phyloP scores from a whole-genome alignment of 1,284 basidiomycete species.

The Rhodotorula sp. region DNA sequence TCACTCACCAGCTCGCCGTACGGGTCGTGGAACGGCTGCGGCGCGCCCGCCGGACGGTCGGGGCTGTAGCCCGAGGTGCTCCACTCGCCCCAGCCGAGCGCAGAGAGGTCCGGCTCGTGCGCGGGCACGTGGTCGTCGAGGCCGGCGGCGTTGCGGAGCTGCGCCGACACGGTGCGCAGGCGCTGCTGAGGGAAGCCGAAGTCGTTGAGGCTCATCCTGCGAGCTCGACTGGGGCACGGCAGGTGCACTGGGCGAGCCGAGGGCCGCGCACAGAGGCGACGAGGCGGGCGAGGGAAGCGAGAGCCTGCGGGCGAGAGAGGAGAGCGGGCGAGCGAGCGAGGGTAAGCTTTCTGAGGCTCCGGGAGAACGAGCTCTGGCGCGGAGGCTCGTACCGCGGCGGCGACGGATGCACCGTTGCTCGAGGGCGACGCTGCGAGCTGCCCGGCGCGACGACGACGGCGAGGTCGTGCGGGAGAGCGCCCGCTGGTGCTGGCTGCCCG shows the following conservation, averaged over 20 bases:
- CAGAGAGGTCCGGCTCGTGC: not conserved
- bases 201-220: conserved; percentile 12
- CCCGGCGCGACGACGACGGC: too few species aligned
- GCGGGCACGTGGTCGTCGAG: not conserved
- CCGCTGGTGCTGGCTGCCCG: too few species aligned
- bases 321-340: too few species aligned
- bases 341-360: not conserved
- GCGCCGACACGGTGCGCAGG: conserved; percentile 14
- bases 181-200: conserved; percentile 11
- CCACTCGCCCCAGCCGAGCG: conserved; percentile 19
- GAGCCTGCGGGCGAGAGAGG: too few species aligned
- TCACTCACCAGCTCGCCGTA: conserved; percentile 16
- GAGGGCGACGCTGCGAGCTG: too few species aligned
- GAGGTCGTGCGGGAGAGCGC: too few species aligned
- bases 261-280: not conserved
- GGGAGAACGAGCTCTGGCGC: too few species aligned
- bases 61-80: conserved; percentile 1
- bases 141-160: not conserved
- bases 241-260: not conserved
- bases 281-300: too few species aligned
- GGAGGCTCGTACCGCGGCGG: too few species aligned
- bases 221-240: not conserved
- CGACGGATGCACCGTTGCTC: too few species aligned
- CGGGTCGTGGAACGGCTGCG: conserved; percentile 6
- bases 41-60: not conserved